phyloP scores from a whole-genome alignment of 768 basidiomycete genomes.

The Dendrothele bispora region DNA sequence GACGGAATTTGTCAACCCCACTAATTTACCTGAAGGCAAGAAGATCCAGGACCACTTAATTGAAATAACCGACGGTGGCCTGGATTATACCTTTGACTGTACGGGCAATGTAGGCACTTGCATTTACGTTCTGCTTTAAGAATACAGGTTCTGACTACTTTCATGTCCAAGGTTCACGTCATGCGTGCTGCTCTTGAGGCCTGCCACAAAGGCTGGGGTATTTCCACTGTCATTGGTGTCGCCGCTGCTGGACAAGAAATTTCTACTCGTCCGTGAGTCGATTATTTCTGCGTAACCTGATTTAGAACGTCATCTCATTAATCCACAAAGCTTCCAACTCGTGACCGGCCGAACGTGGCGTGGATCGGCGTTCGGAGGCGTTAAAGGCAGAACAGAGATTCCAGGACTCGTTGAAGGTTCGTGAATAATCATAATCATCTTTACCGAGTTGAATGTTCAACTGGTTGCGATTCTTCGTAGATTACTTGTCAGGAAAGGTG shows the following conservation, averaged over 20 bases:
- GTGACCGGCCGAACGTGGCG: slow-evolving; percentile 94
- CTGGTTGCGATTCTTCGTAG: slow-evolving; percentile 34
- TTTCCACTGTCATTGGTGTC: slow-evolving; percentile 94
- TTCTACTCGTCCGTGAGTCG: slow-evolving; percentile 76
- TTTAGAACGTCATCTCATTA: slow-evolving; percentile 20
- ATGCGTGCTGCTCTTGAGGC: slow-evolving; percentile 96
- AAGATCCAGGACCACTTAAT: slow-evolving; percentile 88
- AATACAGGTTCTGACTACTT: slow-evolving; percentile 23
- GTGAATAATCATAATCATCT: slow-evolving; percentile 7
- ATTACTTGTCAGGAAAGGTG: slow-evolving; percentile 78
- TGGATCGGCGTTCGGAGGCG: slow-evolving; percentile 94
- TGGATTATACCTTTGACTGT: slow-evolving; percentile 96
- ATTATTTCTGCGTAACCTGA: background rate
- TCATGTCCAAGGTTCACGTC: slow-evolving; percentile 72
- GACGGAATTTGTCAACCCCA: slow-evolving; percentile 91
- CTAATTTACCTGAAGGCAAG: slow-evolving; percentile 68
- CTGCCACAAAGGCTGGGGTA: slow-evolving; percentile 99
- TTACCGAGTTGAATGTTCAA: slow-evolving; percentile 1
- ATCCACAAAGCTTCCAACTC: slow-evolving; percentile 53
- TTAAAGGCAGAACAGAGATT: slow-evolving; percentile 95
- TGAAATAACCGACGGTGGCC: slow-evolving; percentile 92
- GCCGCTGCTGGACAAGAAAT: slow-evolving; percentile 97
- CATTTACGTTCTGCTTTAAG: slow-evolving; percentile 31
- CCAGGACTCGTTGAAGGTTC: slow-evolving; percentile 90
- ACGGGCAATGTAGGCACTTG: slow-evolving; percentile 75